Percentiles rank a stretch among this genome's conserved stretches.
Conservation (phyloP, 441 rosid genomes). For the Eruca vesicaria region DNA sequence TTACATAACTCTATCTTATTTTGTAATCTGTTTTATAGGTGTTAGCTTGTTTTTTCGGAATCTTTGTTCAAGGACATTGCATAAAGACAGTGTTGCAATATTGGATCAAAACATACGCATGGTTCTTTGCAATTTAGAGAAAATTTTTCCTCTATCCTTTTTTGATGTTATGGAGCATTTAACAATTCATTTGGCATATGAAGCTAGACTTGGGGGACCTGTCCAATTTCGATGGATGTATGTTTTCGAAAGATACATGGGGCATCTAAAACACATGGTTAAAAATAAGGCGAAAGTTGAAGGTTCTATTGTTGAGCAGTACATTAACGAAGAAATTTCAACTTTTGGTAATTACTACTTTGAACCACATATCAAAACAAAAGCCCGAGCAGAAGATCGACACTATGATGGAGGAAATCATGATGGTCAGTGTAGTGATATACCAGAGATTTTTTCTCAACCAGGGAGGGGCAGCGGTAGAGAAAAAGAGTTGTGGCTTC, state of each 20-base stretch:
- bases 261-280: neutral
- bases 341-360: neutral
- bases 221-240: neutral
- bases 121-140: neutral
- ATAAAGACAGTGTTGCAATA: neutral
- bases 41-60: neutral
- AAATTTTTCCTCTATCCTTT: neutral
- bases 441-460: neutral
- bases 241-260: neutral
- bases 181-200: neutral
- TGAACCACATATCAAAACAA: neutral
- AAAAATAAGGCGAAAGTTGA: no score
- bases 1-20: neutral
- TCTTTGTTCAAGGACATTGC: neutral
- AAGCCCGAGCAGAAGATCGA: neutral
- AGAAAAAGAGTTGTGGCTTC: neutral
- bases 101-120: neutral
- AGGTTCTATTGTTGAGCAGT: neutral
- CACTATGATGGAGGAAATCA: neutral
- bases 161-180: neutral
- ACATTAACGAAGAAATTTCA: neutral
- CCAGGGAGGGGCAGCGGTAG: neutral
- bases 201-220: neutral
- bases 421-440: neutral
- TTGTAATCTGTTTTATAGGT: neutral